A percentile compares a stretch with the other conserved stretches of the same genome.
phyloP scores from a whole-genome alignment of 2,329 filamentous ascomycete genomes.

The Pseudogymnoascus sp. region DNA sequence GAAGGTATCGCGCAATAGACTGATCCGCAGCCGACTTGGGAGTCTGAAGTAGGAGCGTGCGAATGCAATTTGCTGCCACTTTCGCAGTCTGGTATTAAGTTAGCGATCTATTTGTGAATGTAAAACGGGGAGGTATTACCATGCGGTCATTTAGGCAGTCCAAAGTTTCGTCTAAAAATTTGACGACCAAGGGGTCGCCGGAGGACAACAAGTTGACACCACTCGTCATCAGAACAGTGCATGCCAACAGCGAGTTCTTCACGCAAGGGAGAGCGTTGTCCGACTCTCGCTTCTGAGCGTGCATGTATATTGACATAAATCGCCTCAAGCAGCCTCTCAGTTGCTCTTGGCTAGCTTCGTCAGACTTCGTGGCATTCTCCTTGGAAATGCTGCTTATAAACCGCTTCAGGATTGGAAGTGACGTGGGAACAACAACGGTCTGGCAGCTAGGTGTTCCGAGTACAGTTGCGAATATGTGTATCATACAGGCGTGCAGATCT shows the following conservation, averaged over 20 bases:
- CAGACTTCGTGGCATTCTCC: slow-evolving; percentile 36
- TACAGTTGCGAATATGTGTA: slow-evolving; percentile 93
- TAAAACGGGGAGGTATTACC: slow-evolving; percentile 35
- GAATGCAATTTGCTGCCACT: slow-evolving; percentile 82
- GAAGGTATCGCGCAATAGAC: slow-evolving; percentile 63
- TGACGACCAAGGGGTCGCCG: slow-evolving; percentile 64
- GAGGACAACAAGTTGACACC: slow-evolving; percentile 66
- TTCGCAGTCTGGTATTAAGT: slow-evolving; percentile 56
- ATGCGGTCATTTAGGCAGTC: slow-evolving; percentile 76
- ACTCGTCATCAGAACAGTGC: slow-evolving; percentile 80
- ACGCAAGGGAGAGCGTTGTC: slow-evolving; percentile 78
- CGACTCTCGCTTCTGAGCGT: slow-evolving; percentile 65
- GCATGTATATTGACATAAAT: slow-evolving; percentile 71
- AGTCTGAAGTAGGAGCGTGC: slow-evolving; percentile 67
- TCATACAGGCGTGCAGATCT: slow-evolving; percentile 89
- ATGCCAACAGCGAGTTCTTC: slow-evolving; percentile 83
- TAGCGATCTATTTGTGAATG: slow-evolving; percentile 14
- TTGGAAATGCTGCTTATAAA: slow-evolving; percentile 71
- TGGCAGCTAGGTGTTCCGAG: slow-evolving; percentile 83
- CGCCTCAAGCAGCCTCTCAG: slow-evolving; percentile 74
- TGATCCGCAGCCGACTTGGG: slow-evolving; percentile 58
- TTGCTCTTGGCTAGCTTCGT: slow-evolving; percentile 43
- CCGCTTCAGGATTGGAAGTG: slow-evolving; percentile 82
- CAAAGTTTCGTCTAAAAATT: slow-evolving; percentile 70
- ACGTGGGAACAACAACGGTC: slow-evolving; percentile 77